These are phyloP conservation scores for Aspergillus quadricinctus DNA, from an alignment of 2,329 filamentous ascomycete species.

Conservation along the genomic window DNA sequence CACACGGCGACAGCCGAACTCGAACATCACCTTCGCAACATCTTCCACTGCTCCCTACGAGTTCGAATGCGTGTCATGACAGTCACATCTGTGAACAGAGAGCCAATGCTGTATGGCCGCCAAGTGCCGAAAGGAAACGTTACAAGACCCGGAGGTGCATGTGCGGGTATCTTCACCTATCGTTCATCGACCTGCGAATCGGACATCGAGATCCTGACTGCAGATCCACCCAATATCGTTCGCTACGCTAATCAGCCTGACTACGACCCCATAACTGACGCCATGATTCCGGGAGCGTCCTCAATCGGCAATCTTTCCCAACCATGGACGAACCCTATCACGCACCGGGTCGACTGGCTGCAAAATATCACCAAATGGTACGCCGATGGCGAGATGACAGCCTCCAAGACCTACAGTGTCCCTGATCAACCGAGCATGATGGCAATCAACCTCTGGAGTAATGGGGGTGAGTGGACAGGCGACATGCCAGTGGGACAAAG, in stretches of 20 bases:
- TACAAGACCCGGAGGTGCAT: conserved; percentile 36
- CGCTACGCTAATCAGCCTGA: conserved; percentile 43
- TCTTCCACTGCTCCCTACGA: conserved; percentile 47
- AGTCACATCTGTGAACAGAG: neutral
- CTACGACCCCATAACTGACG: conserved; percentile 32
- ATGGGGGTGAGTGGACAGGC: conserved; percentile 40
- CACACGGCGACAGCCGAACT: conserved; percentile 49
- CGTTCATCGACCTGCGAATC: conserved; percentile 45
- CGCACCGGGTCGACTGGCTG: conserved; percentile 42
- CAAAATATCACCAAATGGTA: conserved; percentile 34
- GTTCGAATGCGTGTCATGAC: conserved; percentile 43
- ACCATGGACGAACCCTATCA: conserved; percentile 39
- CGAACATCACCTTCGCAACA: conserved; percentile 41
- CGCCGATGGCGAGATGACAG: conserved; percentile 27
- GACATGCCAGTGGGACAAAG: conserved; percentile 35
- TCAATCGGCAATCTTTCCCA: conserved; percentile 25
- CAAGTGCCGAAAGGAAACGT: neutral
- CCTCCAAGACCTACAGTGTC: conserved; percentile 32
- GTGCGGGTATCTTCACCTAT: conserved; percentile 51
- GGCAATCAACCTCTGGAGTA: conserved; percentile 42
- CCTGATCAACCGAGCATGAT: conserved; percentile 35
- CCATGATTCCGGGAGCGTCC: conserved; percentile 31
- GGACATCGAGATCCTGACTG: conserved; percentile 52
- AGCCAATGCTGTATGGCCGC: neutral
- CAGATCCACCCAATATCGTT: conserved; percentile 41